Conservation (phyloP, 2,329 filamentous ascomycete genomes). For the Laburnicola sp. region DNA sequence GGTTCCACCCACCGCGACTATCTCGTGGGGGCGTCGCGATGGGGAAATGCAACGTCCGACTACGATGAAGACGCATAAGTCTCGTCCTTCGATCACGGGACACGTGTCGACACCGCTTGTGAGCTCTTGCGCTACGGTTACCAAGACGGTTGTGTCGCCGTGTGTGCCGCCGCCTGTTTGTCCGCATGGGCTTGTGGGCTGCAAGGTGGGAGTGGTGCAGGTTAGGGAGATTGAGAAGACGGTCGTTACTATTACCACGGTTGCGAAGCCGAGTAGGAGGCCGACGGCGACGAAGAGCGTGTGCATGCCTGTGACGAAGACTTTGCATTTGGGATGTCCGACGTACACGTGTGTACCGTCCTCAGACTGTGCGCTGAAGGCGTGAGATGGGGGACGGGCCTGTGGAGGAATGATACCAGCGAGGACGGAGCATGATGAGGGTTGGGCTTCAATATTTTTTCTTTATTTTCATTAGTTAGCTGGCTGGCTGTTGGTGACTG, state of each 20-base stretch:
- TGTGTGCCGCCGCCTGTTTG: constrained; percentile 27
- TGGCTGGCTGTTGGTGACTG: neutral
- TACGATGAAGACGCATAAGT: constrained; percentile 5
- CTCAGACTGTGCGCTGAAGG: neutral
- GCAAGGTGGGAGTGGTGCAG: constrained; percentile 14
- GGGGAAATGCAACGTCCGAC: neutral
- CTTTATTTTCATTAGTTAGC: neutral
- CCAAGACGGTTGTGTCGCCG: constrained; percentile 13
- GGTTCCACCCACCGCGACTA: constrained; percentile 1
- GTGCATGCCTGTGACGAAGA: constrained; percentile 15
- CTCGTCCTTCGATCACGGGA: neutral
- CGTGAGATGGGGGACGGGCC: too few relatives aligned
- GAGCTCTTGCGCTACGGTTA: constrained; percentile 14
- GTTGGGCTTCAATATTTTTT: neutral
- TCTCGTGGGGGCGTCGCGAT: constrained; percentile 21
- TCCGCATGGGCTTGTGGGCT: constrained; percentile 14
- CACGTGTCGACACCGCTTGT: neutral
- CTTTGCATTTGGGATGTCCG: constrained; percentile 19
- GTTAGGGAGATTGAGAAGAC: constrained; percentile 16
- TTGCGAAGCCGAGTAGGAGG: constrained; percentile 4
- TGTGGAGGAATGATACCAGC: constrained; percentile 3
- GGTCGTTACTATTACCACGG: constrained; percentile 17
- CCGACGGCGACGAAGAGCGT: constrained; percentile 1
- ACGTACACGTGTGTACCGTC: constrained; percentile 30
- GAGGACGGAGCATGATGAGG: neutral